These are phyloP conservation scores for Porcisia hertigi DNA, from an alignment of 208 protist genomes.

Conservation along the genomic window DNA sequence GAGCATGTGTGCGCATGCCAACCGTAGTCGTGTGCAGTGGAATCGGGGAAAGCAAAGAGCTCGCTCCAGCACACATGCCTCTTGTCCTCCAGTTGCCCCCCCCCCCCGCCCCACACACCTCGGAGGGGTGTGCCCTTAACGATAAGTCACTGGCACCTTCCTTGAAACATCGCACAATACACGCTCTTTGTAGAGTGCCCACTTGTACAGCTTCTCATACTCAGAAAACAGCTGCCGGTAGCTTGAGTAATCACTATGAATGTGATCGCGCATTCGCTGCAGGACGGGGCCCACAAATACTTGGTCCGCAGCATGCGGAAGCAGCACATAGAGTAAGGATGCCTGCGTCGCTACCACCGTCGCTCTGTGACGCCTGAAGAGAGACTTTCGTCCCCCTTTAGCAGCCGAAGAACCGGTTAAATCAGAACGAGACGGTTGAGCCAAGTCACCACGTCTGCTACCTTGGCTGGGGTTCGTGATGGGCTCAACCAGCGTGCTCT, in stretches of 20 bases:
- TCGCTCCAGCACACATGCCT: too few relatives aligned
- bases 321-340: constrained; percentile 18
- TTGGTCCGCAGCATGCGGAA: constrained; percentile 19
- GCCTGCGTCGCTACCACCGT: constrained; percentile 26
- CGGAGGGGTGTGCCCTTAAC: not conserved
- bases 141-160: constrained; percentile 10
- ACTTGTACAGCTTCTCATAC: constrained; percentile 51
- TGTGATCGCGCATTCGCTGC: constrained; percentile 33
- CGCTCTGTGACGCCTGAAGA: constrained; percentile 26
- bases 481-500: constrained; percentile 27
- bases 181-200: constrained; percentile 43
- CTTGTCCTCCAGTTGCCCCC: too few relatives aligned
- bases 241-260: constrained; percentile 31
- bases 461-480: not conserved
- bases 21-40: too few relatives aligned
- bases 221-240: constrained; percentile 34
- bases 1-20: too few relatives aligned
- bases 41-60: too few relatives aligned
- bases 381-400: not conserved
- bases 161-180: constrained; percentile 30
- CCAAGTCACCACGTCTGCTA: not conserved
- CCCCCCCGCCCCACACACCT: not conserved
- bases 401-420: not conserved
- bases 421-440: not conserved
- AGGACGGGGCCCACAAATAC: constrained; percentile 12